Evolutionary conservation across 768 basidiomycete genomes (phyloP).

Genomic region (Russula vinacea): DNA sequence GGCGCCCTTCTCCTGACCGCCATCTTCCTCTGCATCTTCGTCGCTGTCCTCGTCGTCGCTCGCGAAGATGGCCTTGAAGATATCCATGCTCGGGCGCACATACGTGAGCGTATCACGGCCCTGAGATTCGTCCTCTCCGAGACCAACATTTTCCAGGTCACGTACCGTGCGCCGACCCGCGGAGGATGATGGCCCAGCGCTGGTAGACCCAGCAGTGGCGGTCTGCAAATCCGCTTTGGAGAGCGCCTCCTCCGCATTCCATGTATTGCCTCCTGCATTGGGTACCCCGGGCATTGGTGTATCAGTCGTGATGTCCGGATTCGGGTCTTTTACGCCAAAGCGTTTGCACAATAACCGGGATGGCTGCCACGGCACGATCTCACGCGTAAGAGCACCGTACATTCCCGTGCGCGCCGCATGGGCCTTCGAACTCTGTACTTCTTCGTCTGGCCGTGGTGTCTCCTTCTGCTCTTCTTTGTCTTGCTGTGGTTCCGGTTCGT

Average conservation of each 20-base stretch:
- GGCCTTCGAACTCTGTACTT: constrained; percentile 71
- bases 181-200: not conserved
- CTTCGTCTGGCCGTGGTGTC: constrained; percentile 43
- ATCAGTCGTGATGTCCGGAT: constrained; percentile 50
- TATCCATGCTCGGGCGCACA: constrained; percentile 80
- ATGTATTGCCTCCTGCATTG: not conserved
- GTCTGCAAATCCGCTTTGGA: constrained; percentile 25
- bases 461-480: constrained; percentile 47
- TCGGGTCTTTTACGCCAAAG: constrained; percentile 88
- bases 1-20: constrained; percentile 16
- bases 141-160: constrained; percentile 78
- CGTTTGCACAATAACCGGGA: constrained; percentile 86
- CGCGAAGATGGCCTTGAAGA: constrained; percentile 98
- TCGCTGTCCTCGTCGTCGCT: constrained; percentile 88
- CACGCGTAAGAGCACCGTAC: constrained; percentile 86
- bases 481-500: constrained; percentile 44
- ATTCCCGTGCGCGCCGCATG: constrained; percentile 83
- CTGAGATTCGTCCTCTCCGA: constrained; percentile 90
- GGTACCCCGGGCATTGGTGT: constrained; percentile 29
- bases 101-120: constrained; percentile 87
- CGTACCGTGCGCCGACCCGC: constrained; percentile 32
- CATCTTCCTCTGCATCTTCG: constrained; percentile 51
- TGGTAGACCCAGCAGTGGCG: constrained; percentile 7
- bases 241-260: constrained; percentile 30
- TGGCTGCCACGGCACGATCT: constrained; percentile 72